Evolutionary conservation across 2,329 filamentous ascomycete genomes (phyloP).

Genomic region (Amphichorda felina): DNA sequence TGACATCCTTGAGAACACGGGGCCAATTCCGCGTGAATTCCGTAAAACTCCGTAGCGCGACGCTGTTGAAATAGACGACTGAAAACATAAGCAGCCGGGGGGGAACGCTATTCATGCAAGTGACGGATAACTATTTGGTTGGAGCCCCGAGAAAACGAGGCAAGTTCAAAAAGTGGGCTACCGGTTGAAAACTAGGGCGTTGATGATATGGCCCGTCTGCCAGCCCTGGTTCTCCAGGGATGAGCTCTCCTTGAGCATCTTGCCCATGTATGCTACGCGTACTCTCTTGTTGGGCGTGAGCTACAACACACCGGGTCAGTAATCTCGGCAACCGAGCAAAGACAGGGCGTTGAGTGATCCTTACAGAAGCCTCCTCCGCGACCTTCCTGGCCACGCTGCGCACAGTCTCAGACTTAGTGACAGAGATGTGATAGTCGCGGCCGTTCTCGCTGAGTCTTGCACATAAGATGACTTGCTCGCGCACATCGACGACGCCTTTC

Average conservation of each 20-base stretch:
- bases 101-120: too few relatives aligned
- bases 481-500: slow-evolving; percentile 39
- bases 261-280: slow-evolving; percentile 70
- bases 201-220: slow-evolving; percentile 63
- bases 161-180: slow-evolving; percentile 7
- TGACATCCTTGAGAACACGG: too few relatives aligned
- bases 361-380: slow-evolving; percentile 50
- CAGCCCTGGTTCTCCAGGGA: slow-evolving; percentile 61
- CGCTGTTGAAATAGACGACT: too few relatives aligned
- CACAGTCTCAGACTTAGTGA: slow-evolving; percentile 52
- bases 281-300: slow-evolving; percentile 47
- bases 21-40: too few relatives aligned
- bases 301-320: slow-evolving; percentile 22
- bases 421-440: slow-evolving; percentile 47
- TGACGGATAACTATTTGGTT: too few relatives aligned
- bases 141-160: slow-evolving; percentile 6
- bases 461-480: slow-evolving; percentile 43
- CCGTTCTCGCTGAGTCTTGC: slow-evolving; percentile 56
- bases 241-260: slow-evolving; percentile 58
- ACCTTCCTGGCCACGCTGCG: slow-evolving; percentile 50
- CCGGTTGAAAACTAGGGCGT: slow-evolving; percentile 55
- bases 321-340: neutral
- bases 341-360: slow-evolving; percentile 13
- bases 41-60: too few relatives aligned
- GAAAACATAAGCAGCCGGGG: too few relatives aligned